These are phyloP conservation scores for Arabidopsis suecica DNA, from an alignment of 345 rosid genomes.

Conservation along the genomic window DNA sequence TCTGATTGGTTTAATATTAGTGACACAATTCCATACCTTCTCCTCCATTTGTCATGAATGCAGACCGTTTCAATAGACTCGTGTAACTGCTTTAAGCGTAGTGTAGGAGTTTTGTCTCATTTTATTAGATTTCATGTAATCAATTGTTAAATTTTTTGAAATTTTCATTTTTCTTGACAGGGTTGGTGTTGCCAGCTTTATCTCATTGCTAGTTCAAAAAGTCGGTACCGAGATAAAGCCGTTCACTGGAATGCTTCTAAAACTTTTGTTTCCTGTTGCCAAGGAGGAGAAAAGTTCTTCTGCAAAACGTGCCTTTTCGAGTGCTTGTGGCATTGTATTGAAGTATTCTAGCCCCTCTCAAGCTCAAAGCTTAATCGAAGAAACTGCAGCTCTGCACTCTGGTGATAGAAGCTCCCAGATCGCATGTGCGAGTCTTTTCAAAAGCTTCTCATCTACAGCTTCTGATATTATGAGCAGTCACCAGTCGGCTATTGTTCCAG, in stretches of 20 bases:
- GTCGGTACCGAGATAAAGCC: constrained; percentile 80
- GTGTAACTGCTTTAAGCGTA: not conserved
- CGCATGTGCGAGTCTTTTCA: constrained; percentile 83
- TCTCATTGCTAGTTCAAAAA: constrained; percentile 79
- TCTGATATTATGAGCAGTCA: constrained; percentile 77
- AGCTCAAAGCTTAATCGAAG: constrained; percentile 83
- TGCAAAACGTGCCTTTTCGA: constrained; percentile 90
- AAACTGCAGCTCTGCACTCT: constrained; percentile 73
- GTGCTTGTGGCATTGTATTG: constrained; percentile 80
- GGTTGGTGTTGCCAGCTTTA: constrained; percentile 95
- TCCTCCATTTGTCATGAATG: not conserved
- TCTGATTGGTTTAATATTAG: not conserved
- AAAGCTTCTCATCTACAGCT: constrained; percentile 77
- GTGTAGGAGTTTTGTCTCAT: not conserved
- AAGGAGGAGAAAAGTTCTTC: constrained; percentile 81
- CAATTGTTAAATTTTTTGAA: constrained; percentile 9
- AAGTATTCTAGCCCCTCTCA: constrained; percentile 74
- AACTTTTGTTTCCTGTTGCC: constrained; percentile 79
- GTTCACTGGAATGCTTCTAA: constrained; percentile 66
- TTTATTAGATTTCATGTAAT: not conserved
- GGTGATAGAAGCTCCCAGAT: constrained; percentile 84
- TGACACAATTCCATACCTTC: constrained; percentile 13
- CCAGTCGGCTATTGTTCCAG: constrained; percentile 75
- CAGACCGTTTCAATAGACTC: constrained; percentile 2
- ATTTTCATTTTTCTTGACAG: constrained; percentile 49